Conservation (phyloP, 441 rosid species). For the Monsonia emarginata region DNA sequence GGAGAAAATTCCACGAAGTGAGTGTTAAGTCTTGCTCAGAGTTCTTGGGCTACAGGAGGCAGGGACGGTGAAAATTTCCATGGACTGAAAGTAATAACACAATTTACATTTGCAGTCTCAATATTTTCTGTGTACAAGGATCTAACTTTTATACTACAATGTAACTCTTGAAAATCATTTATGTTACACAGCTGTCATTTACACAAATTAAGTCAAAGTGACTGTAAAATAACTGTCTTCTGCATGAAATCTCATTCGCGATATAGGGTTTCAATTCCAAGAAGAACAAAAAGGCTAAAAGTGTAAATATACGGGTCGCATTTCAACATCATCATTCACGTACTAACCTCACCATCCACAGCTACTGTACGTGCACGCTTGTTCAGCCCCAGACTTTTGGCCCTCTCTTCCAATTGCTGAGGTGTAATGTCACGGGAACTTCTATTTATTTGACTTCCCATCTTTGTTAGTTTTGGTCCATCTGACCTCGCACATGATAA, state of each 20-base stretch:
- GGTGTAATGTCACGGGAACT: constrained; percentile 32
- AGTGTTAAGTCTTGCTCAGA: constrained; percentile 1
- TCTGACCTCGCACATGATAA: constrained; percentile 29
- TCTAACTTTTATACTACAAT: not conserved
- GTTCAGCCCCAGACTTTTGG: constrained; percentile 33
- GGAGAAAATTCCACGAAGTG: not conserved
- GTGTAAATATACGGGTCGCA: not conserved
- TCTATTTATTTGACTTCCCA: constrained; percentile 33
- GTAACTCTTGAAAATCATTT: not conserved
- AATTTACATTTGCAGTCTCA: not conserved
- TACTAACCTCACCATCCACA: constrained; percentile 46
- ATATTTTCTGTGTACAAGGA: not conserved
- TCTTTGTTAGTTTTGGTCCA: constrained; percentile 30
- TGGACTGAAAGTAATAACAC: not conserved
- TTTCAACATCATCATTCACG: not conserved
- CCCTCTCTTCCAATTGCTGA: constrained; percentile 42
- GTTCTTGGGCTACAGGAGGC: not conserved
- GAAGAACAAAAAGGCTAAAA: not conserved
- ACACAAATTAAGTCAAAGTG: too few relatives aligned
- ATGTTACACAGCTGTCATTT: not conserved
- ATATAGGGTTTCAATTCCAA: not conserved
- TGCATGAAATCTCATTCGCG: too few relatives aligned
- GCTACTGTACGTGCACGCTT: constrained; percentile 43
- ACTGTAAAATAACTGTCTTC: too few relatives aligned
- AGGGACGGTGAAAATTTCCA: not conserved